Percentiles rank a stretch among this genome's conserved stretches.
Conservation (phyloP, 2,329 filamentous ascomycete species). For the Sporothrix schenckii region DNA sequence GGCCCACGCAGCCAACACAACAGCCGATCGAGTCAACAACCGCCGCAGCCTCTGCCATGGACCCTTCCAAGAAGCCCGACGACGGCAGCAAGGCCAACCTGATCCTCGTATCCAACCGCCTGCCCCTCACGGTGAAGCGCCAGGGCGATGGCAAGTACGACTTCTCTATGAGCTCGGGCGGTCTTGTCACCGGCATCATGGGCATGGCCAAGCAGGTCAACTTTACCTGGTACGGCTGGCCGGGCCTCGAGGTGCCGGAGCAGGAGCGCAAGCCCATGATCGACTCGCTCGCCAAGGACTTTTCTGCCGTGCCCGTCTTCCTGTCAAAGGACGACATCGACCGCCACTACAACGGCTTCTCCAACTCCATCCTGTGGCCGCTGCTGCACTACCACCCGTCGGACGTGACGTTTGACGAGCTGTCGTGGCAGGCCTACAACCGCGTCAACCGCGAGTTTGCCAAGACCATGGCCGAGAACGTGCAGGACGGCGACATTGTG, state of each 20-base stretch:
- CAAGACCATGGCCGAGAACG: constrained; percentile 80
- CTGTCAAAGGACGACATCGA: constrained; percentile 92
- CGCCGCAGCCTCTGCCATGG: background rate
- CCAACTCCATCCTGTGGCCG: constrained; percentile 97
- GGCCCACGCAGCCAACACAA: background rate
- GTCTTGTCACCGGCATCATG: constrained; percentile 89
- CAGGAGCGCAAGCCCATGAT: constrained; percentile 75
- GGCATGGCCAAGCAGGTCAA: constrained; percentile 89
- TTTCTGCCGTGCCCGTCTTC: constrained; percentile 88
- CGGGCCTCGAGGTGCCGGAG: constrained; percentile 87
- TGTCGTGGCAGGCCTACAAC: constrained; percentile 88
- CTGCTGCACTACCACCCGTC: constrained; percentile 98
- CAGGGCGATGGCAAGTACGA: constrained; percentile 88
- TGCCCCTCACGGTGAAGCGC: constrained; percentile 95
- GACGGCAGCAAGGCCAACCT: constrained; percentile 35
- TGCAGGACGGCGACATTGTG: constrained; percentile 89
- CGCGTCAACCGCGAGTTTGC: constrained; percentile 93
- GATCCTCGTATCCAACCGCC: constrained; percentile 81
- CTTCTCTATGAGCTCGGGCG: constrained; percentile 96
- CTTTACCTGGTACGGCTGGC: constrained; percentile 99
- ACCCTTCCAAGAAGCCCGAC: constrained; percentile 29
- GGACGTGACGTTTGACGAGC: constrained; percentile 97
- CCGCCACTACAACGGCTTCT: constrained; percentile 96
- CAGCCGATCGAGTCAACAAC: background rate
- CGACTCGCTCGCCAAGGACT: constrained; percentile 79